Evolutionary conservation across 345 rosid species (phyloP).

Genomic region (Fremontodendron californicum): DNA sequence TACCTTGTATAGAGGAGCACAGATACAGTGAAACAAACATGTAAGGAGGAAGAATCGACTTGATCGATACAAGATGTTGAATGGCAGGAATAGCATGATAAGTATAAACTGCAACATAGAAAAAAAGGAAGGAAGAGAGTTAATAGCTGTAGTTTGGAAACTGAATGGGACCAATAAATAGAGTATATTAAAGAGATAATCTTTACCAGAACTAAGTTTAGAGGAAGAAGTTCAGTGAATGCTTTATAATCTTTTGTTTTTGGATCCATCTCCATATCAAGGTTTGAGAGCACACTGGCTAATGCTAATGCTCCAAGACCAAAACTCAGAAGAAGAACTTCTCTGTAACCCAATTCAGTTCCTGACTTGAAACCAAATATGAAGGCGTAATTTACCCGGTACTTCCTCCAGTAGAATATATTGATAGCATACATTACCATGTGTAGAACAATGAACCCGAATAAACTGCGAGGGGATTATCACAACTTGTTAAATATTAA

Average conservation of each 20-base stretch:
- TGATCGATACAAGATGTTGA: slow-evolving; percentile 18
- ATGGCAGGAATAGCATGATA: slow-evolving; percentile 9
- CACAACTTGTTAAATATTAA: no score
- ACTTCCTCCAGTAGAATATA: slow-evolving; percentile 44
- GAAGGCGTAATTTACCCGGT: slow-evolving; percentile 48
- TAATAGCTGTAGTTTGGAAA: not conserved
- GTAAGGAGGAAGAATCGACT: slow-evolving; percentile 37
- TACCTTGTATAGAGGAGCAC: slow-evolving; percentile 44
- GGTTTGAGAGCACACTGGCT: slow-evolving; percentile 33
- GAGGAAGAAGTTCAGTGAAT: slow-evolving; percentile 41
- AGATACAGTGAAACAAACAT: slow-evolving; percentile 31
- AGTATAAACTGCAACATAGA: slow-evolving; percentile 8
- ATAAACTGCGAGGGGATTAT: slow-evolving; percentile 42
- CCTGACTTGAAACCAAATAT: slow-evolving; percentile 50
- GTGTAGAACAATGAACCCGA: slow-evolving; percentile 43
- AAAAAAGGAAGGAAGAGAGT: not conserved
- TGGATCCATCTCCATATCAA: slow-evolving; percentile 45
- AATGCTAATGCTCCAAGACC: slow-evolving; percentile 39
- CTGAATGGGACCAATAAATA: not conserved
- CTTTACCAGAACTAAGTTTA: slow-evolving; percentile 29
- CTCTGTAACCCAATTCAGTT: slow-evolving; percentile 37
- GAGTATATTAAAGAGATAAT: not conserved
- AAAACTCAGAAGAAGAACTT: slow-evolving; percentile 34
- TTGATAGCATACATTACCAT: slow-evolving; percentile 41
- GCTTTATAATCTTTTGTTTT: slow-evolving; percentile 24